phyloP scores from a whole-genome alignment of 345 rosid species.

The Pelargonium nanum region DNA sequence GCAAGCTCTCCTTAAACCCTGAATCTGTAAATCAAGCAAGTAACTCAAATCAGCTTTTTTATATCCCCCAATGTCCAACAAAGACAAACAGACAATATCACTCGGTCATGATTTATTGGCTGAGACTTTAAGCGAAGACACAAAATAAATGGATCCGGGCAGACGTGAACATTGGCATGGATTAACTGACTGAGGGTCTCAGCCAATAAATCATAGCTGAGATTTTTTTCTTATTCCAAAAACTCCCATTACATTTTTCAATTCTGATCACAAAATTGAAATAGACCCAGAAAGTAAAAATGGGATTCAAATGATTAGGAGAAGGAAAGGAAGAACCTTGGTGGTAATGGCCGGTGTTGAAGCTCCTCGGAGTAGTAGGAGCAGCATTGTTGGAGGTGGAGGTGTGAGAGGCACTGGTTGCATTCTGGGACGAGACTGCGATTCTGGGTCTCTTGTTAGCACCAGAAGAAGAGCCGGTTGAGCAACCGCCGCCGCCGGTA shows the following conservation, averaged over 20 bases:
- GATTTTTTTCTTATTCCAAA: no score
- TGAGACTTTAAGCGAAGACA: no score
- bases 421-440: constrained; percentile 15
- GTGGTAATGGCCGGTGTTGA: constrained; percentile 27
- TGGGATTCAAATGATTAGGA: no score
- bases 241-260: no score
- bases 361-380: constrained; percentile 21
- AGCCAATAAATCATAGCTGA: no score
- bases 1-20: constrained; percentile 33
- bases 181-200: no score
- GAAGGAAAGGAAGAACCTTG: constrained; percentile 37
- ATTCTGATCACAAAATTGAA: no score
- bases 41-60: neutral
- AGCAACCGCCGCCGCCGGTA: constrained; percentile 21
- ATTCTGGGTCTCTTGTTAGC: constrained; percentile 42
- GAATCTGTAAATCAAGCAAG: constrained; percentile 18
- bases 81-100: neutral
- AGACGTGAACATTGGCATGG: no score
- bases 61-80: neutral
- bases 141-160: no score
- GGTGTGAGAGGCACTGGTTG: constrained; percentile 11
- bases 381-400: constrained; percentile 27
- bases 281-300: no score
- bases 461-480: constrained; percentile 43
- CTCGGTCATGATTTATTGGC: no score